Conservation (phyloP, 371 early-diverging fungal genomes). For the Mortierella sp. region DNA sequence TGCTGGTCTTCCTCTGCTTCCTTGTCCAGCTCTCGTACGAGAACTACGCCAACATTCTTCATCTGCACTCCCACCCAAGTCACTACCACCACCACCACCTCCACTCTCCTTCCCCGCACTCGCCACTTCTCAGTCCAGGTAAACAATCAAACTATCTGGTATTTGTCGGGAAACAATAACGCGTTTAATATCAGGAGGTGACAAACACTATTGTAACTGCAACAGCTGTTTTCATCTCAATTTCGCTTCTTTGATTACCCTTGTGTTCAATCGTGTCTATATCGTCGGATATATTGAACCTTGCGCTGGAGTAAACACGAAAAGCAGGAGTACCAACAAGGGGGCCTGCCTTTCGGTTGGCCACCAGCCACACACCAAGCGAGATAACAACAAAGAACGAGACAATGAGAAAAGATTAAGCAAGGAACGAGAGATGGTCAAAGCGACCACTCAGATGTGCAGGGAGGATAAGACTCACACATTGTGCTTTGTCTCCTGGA, state of each 20-base stretch:
- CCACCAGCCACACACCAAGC: not conserved
- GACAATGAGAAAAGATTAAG: not conserved
- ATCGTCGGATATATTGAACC: not conserved
- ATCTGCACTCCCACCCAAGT: slow-evolving; percentile 31
- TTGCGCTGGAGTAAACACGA: not conserved
- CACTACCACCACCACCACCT: slow-evolving; percentile 28
- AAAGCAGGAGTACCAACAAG: not conserved
- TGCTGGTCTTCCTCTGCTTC: slow-evolving; percentile 50
- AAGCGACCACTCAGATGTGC: not conserved
- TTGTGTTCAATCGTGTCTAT: not conserved
- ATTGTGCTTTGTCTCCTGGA: not conserved
- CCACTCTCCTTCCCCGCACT: slow-evolving; percentile 19
- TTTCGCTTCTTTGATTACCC: not conserved
- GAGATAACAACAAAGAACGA: not conserved
- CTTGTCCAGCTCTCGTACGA: slow-evolving; percentile 52
- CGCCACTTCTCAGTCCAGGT: slow-evolving; percentile 41
- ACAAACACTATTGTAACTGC: not conserved
- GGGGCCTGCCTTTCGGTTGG: not conserved
- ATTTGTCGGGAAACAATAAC: not conserved
- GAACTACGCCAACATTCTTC: slow-evolving; percentile 49
- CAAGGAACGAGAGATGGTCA: not conserved
- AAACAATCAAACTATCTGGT: not conserved
- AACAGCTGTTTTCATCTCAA: not conserved
- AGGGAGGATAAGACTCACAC: not conserved
- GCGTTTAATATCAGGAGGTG: not conserved